Evolutionary conservation across 371 early-diverging fungal genomes (phyloP).

Genomic region (Mortierella sp.): DNA sequence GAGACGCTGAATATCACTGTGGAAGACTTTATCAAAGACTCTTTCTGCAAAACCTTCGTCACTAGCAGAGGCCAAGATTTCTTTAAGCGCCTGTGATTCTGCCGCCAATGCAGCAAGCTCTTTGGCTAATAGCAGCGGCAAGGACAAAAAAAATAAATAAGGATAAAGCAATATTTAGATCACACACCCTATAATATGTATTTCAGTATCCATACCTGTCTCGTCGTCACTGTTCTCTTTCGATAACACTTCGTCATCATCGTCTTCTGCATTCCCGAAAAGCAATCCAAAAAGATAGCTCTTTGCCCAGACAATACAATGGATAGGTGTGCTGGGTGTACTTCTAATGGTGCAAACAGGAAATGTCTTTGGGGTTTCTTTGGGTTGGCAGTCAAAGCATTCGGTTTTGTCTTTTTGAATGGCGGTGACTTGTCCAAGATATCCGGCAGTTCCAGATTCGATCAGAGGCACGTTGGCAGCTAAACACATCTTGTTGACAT

Average conservation of each 20-base stretch:
- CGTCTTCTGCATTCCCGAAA: constrained; percentile 84
- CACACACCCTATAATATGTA: neutral
- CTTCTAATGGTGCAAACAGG: constrained; percentile 99
- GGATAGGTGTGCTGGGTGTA: constrained; percentile 96
- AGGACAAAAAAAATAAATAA: neutral
- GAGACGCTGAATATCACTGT: constrained; percentile 81
- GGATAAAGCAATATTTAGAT: neutral
- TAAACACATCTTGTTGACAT: constrained; percentile 97
- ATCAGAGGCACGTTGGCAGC: constrained; percentile 91
- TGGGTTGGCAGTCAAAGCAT: constrained; percentile 98
- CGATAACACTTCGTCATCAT: constrained; percentile 69
- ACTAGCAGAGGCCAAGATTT: constrained; percentile 71
- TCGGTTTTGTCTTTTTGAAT: constrained; percentile 85
- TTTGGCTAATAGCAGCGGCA: constrained; percentile 59
- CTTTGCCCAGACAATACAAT: constrained; percentile 99
- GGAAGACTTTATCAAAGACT: constrained; percentile 87
- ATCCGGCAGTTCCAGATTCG: constrained; percentile 98
- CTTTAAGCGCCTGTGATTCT: constrained; percentile 79
- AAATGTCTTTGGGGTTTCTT: constrained; percentile 88
- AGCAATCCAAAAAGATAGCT: constrained; percentile 87
- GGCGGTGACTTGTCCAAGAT: constrained; percentile 95
- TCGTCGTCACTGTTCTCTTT: constrained; percentile 73
- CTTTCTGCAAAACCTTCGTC: constrained; percentile 73
- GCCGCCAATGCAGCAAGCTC: constrained; percentile 79
- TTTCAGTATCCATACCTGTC: constrained; percentile 34